A percentile compares a stretch with the other conserved stretches of the same genome.
Conservation (phyloP, 169 alveolate genomes). For the Neospora caninum region DNA sequence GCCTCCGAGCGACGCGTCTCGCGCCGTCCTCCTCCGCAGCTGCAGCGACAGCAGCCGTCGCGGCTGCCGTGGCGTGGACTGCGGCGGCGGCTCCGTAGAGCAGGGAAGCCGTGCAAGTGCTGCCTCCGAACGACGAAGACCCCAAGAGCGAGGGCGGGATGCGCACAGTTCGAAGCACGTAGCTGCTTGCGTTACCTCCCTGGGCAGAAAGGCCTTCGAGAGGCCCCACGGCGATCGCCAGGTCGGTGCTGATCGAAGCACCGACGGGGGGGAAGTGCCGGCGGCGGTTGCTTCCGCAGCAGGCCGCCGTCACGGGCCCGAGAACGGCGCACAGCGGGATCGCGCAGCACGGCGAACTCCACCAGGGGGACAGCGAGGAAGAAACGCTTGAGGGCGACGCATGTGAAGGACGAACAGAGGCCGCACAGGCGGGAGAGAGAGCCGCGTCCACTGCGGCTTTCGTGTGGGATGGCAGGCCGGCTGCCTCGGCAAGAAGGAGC, state of each 20-base stretch:
- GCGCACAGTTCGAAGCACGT: constrained; percentile 11
- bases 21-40: neutral
- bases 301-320: constrained; percentile 28
- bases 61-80: constrained; percentile 38
- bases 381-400: neutral
- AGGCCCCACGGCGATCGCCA: constrained; percentile 1
- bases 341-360: constrained; percentile 27
- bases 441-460: too few species aligned
- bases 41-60: constrained; percentile 12
- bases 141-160: constrained; percentile 4
- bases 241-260: neutral
- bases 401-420: neutral
- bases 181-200: neutral
- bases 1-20: too few species aligned
- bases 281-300: constrained; percentile 17
- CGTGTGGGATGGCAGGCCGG: neutral
- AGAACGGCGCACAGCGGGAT: constrained; percentile 4
- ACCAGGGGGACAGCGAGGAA: constrained; percentile 10
- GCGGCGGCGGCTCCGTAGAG: constrained; percentile 48
- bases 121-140: neutral
- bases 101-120: neutral
- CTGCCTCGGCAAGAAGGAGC: neutral
- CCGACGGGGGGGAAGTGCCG: neutral
- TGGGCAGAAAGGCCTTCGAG: neutral
- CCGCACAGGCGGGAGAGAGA: too few species aligned